phyloP scores from a whole-genome alignment of 2,329 filamentous ascomycete species.

The Xylaria sp. region DNA sequence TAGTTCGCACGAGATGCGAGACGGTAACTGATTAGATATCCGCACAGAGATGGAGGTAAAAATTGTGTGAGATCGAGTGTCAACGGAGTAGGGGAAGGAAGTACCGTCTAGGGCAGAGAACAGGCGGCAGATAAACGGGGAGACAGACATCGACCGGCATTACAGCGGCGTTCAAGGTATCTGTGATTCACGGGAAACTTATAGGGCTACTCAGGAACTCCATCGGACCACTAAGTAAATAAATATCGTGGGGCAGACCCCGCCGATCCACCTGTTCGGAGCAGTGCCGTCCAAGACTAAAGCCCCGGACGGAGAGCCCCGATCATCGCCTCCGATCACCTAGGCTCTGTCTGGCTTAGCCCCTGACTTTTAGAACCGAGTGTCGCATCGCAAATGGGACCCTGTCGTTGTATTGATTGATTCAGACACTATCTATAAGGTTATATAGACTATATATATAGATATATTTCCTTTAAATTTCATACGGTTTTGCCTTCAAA shows the following conservation, averaged over 20 bases:
- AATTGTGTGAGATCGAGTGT: background rate
- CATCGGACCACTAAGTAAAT: too few species aligned
- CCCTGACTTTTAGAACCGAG: background rate
- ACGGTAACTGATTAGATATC: constrained; percentile 4
- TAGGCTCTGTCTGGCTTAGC: background rate
- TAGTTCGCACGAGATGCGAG: background rate
- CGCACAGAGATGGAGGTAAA: background rate
- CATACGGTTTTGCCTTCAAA: background rate
- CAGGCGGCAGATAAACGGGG: background rate
- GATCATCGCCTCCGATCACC: constrained; percentile 11
- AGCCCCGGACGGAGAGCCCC: constrained; percentile 22
- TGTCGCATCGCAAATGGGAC: background rate
- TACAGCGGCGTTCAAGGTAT: constrained; percentile 45
- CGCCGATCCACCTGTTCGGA: constrained; percentile 23
- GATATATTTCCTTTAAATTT: background rate
- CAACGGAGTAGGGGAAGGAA: background rate
- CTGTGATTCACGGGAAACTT: constrained; percentile 30
- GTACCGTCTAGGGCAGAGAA: background rate
- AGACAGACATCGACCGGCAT: constrained; percentile 38
- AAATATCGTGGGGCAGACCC: constrained; percentile 8
- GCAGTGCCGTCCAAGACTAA: constrained; percentile 17
- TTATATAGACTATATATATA: background rate
- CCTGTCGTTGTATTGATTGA: background rate
- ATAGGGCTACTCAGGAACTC: too few species aligned
- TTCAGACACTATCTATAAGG: background rate